Conservation (phyloP, 192 early-diverging fungal species). For the Coemansia sp. region DNA sequence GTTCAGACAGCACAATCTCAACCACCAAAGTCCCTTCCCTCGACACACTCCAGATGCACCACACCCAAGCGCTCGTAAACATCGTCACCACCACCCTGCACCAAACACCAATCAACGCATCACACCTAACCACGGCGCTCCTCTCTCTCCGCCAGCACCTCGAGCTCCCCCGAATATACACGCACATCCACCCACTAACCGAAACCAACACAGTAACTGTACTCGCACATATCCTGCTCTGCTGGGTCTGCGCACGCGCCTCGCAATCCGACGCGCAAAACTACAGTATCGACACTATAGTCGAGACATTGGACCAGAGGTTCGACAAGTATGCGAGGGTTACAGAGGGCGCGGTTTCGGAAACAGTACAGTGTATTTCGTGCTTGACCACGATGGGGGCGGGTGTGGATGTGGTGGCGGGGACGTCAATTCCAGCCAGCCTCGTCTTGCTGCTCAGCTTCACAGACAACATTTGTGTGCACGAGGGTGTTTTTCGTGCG, state of each 20-base stretch:
- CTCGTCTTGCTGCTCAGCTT: conserved; percentile 20
- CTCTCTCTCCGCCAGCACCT: too few species aligned
- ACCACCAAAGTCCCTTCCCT: too few species aligned
- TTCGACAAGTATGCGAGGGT: conserved; percentile 35
- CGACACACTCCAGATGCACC: too few species aligned
- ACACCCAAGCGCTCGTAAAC: too few species aligned
- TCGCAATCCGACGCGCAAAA: conserved; percentile 34
- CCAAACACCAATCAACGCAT: too few species aligned
- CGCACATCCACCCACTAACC: too few species aligned
- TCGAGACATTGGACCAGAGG: conserved; percentile 7
- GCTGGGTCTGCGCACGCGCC: conserved; percentile 44
- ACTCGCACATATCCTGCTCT: conserved; percentile 32
- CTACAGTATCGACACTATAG: conserved; percentile 6
- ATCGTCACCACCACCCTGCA: too few species aligned
- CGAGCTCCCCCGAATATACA: too few species aligned
- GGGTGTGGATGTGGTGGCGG: conserved; percentile 28
- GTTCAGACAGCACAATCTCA: too few species aligned
- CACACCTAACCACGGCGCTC: too few species aligned
- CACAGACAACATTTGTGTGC: conserved; percentile 2
- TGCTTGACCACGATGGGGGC: conserved; percentile 30
- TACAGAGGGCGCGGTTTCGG: conserved; percentile 9
- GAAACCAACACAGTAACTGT: conserved; percentile 21
- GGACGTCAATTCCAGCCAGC: conserved; percentile 37
- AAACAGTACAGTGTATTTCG: conserved; percentile 28
- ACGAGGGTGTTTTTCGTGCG: conserved; percentile 17